Percentiles rank a stretch among this genome's conserved stretches.
Conservation (phyloP, 805 yeast species). For the Sugiyamaella marilandica region DNA sequence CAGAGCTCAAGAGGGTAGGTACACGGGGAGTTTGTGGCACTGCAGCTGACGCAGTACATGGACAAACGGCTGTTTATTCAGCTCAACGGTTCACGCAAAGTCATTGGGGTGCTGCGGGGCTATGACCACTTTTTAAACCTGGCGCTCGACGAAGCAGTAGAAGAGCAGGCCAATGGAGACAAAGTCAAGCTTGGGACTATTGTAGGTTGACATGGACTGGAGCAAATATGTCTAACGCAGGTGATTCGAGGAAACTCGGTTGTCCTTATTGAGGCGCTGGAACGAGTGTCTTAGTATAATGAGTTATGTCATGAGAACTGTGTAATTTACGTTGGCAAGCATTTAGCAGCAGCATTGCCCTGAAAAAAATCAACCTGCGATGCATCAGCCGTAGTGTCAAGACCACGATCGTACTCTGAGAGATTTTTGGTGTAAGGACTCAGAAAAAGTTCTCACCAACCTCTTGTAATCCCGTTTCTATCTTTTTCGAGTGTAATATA, state of each 20-base stretch:
- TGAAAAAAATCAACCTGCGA: too few species aligned
- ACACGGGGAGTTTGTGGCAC: neutral
- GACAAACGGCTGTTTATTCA: conserved; percentile 70
- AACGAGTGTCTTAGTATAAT: conserved; percentile 16
- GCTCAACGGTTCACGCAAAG: conserved; percentile 71
- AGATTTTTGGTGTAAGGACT: neutral
- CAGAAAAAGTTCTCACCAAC: too few species aligned
- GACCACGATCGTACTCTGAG: neutral
- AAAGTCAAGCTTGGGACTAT: conserved; percentile 59
- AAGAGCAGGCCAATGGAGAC: conserved; percentile 48
- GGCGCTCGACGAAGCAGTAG: conserved; percentile 67
- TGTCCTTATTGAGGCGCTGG: conserved; percentile 57
- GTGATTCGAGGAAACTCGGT: conserved; percentile 74
- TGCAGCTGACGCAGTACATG: conserved; percentile 49
- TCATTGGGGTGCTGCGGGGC: conserved; percentile 80
- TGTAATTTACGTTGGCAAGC: too few species aligned
- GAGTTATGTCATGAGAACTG: too few species aligned
- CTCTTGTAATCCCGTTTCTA: neutral
- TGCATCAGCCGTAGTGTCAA: neutral
- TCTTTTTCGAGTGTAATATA: neutral
- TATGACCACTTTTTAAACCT: conserved; percentile 75
- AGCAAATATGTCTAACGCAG: conserved; percentile 26
- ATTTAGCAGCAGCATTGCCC: neutral
- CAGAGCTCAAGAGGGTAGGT: conserved; percentile 32
- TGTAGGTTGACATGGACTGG: conserved; percentile 29